Evolutionary conservation across 257 asterid genomes (phyloP).

Genomic region (Henckelia pumila): DNA sequence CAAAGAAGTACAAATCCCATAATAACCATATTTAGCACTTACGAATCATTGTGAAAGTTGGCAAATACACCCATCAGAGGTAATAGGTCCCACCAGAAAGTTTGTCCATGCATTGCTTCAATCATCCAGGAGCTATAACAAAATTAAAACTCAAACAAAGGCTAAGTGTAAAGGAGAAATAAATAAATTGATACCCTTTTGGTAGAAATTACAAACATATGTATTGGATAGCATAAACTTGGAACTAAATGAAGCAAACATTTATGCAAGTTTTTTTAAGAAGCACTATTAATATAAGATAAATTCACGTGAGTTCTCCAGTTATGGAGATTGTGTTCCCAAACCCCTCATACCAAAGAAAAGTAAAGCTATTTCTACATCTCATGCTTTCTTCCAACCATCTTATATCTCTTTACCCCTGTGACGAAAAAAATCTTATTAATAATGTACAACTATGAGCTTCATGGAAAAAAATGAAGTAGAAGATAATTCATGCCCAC

Average conservation of each 20-base stretch:
- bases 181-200: too few relatives aligned
- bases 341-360: conserved; percentile 59
- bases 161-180: too few relatives aligned
- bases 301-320: too few relatives aligned
- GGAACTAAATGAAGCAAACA: too few relatives aligned
- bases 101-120: conserved; percentile 91
- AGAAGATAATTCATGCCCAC: conserved; percentile 2
- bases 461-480: conserved; percentile 17
- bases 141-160: too few relatives aligned
- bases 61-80: conserved; percentile 80
- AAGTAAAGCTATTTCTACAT: conserved; percentile 71
- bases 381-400: conserved; percentile 48
- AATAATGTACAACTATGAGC: conserved; percentile 18
- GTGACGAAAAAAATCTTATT: conserved; percentile 30
- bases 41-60: conserved; percentile 72
- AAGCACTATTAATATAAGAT: too few relatives aligned
- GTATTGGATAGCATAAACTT: too few relatives aligned
- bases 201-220: too few relatives aligned
- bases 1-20: conserved; percentile 8
- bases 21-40: conserved; percentile 36
- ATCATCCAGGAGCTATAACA: conserved; percentile 37
- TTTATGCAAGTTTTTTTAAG: too few relatives aligned
- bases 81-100: conserved; percentile 84
- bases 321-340: too few relatives aligned
- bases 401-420: conserved; percentile 86